phyloP scores from a whole-genome alignment of 78 protist genomes.

The Monosiga brevicollis region DNA sequence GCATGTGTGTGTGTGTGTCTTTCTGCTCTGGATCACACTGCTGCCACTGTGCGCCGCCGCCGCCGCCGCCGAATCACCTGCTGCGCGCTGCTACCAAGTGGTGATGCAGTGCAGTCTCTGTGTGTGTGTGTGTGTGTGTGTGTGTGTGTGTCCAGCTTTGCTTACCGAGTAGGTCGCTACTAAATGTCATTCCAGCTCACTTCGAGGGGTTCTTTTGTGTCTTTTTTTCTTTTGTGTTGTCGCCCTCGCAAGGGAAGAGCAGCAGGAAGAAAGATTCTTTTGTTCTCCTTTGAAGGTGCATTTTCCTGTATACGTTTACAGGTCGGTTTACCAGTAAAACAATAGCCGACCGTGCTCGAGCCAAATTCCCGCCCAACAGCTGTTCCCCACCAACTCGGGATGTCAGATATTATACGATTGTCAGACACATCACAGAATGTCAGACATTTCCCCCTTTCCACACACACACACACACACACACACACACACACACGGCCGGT shows the following conservation, averaged over 20 bases:
- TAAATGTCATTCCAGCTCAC: background rate
- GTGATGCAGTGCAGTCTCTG: background rate
- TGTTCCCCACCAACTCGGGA: background rate
- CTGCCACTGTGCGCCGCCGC: background rate
- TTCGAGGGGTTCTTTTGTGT: background rate
- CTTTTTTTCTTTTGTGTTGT: background rate
- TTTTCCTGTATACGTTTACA: background rate
- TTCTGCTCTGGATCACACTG: background rate
- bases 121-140: constrained; percentile 7
- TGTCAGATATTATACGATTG: background rate
- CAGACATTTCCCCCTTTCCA: background rate
- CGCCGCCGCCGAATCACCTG: background rate
- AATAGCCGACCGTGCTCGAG: background rate
- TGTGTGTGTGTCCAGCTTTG: background rate
- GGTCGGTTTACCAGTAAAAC: background rate
- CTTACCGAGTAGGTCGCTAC: background rate
- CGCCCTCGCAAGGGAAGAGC: background rate
- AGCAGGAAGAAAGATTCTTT: background rate
- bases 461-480: background rate
- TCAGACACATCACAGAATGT: too few relatives aligned
- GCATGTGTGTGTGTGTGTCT: background rate
- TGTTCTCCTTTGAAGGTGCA: background rate
- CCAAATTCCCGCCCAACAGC: background rate
- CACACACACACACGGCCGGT: background rate
- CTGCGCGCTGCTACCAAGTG: background rate